These are phyloP conservation scores for Silene coronaria DNA, from an alignment of 179 eudicot species.

Conservation along the genomic window DNA sequence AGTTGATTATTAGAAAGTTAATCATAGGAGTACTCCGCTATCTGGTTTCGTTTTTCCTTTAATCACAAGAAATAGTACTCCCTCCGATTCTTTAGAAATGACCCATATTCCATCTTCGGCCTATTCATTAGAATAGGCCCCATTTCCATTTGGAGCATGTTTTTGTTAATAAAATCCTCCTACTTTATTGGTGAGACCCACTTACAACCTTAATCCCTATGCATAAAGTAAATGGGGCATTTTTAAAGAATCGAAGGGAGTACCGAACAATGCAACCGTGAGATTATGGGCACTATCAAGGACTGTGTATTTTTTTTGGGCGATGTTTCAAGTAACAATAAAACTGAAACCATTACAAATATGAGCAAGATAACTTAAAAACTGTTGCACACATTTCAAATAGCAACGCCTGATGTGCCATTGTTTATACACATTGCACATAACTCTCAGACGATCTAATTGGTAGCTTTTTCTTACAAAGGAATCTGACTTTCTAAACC, in stretches of 20 bases:
- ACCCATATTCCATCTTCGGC: no score
- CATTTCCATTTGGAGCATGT: no score
- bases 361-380: neutral
- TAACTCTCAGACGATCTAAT: neutral
- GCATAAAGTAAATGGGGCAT: no score
- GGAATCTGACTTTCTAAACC: neutral
- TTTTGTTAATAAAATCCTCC: no score
- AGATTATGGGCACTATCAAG: neutral
- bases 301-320: neutral
- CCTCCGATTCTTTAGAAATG: no score
- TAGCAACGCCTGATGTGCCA: neutral
- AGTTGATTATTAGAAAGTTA: neutral
- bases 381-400: neutral
- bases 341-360: neutral
- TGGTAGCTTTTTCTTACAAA: neutral
- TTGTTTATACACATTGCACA: neutral
- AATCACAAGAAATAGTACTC: neutral
- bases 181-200: no score
- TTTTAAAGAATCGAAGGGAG: no score
- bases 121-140: no score
- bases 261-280: neutral
- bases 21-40: neutral
- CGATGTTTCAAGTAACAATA: neutral
- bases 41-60: neutral
- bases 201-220: no score